Evolutionary conservation across 371 early-diverging fungal species (phyloP), one percentile per base, ranked within the genome.

Genomic region (Rhizopus delemar): DNA sequence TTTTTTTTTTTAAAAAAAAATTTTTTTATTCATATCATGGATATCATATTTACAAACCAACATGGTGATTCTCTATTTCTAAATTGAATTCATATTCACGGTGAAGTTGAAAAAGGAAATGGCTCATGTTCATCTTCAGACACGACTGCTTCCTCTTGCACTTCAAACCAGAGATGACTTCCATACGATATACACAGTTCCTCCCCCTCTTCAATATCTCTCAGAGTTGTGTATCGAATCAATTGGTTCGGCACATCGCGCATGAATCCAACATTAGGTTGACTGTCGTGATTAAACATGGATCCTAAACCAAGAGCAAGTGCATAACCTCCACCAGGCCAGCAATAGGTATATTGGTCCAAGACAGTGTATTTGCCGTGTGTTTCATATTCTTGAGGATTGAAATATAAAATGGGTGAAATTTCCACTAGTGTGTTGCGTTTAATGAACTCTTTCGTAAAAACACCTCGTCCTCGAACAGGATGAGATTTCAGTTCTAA

Each of bases 111-210:
- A 48, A 60, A 66, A 28, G 66, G 66, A 35, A 66, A 61, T 22
- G 57, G 50, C 13, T 61, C 66, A 9, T 67, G 60, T 15, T 58
- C 68, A 48, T 53, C 43, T 15, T 59, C 65, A 9, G 53, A 46
- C 9, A 36, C 6, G 29, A 13, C 15, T 8, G 12, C 15, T 5
- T 43, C 46, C 15, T 81, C 74, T 43, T 43, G n/a, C 6, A n/a
- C n/a, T 9, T 84, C 85, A 60, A 88, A 89, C 89, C 89, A 87
- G 8, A 89, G 63, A 58, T 86, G 77, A 8, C 75, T 73, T 1
- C 89, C 89, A 68, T 89, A 89, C 4, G 84, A 85, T 39, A 89
- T 89, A 51, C 86, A 86, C 32, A 89, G 69, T 54, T 89, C 89
- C 45, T 88, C 86, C 8, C 74, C 84, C 3, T 69, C 52, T 12